These are phyloP conservation scores for Yamadazyma blattariae DNA, from an alignment of 1,139 yeast genomes.

Conservation along the genomic window DNA sequence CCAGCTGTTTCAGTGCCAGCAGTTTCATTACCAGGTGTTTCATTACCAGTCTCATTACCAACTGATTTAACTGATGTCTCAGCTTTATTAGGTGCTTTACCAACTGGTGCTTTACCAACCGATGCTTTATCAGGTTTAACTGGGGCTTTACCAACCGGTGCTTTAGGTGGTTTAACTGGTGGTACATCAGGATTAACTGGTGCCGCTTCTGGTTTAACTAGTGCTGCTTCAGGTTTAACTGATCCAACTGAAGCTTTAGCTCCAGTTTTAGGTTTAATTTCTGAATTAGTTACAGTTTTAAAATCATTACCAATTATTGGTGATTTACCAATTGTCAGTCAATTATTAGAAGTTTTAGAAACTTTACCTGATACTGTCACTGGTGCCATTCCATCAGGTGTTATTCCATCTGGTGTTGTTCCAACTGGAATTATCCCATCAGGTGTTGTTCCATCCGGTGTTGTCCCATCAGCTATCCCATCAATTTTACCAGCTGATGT, in stretches of 20 bases:
- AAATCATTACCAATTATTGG: slow-evolving; percentile 10
- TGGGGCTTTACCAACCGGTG: slow-evolving; percentile 1
- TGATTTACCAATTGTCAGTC: slow-evolving; percentile 11
- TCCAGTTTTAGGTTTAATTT: slow-evolving; percentile 2
- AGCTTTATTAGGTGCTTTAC: slow-evolving; percentile 3
- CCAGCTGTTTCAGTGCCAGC: neutral
- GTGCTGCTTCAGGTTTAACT: neutral
- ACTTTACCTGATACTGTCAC: slow-evolving; percentile 3
- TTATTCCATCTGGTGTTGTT: neutral
- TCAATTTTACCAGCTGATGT: slow-evolving; percentile 4
- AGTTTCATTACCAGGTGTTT: slow-evolving; percentile 6
- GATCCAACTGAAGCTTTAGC: slow-evolving; percentile 2
- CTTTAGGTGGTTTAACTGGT: slow-evolving; percentile 1
- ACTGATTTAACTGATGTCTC: slow-evolving; percentile 1
- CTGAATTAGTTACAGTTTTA: slow-evolving; percentile 7
- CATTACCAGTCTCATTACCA: slow-evolving; percentile 5
- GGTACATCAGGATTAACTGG: neutral
- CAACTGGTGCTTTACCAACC: slow-evolving; percentile 8
- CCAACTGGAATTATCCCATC: neutral
- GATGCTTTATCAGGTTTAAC: neutral
- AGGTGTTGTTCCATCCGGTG: slow-evolving; percentile 1
- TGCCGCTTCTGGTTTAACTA: neutral
- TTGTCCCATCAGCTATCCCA: neutral
- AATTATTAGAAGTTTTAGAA: slow-evolving; percentile 9
- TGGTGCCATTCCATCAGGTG: neutral